Conservation (phyloP, 1,284 basidiomycete species). For the Cerioporus squamosus region DNA sequence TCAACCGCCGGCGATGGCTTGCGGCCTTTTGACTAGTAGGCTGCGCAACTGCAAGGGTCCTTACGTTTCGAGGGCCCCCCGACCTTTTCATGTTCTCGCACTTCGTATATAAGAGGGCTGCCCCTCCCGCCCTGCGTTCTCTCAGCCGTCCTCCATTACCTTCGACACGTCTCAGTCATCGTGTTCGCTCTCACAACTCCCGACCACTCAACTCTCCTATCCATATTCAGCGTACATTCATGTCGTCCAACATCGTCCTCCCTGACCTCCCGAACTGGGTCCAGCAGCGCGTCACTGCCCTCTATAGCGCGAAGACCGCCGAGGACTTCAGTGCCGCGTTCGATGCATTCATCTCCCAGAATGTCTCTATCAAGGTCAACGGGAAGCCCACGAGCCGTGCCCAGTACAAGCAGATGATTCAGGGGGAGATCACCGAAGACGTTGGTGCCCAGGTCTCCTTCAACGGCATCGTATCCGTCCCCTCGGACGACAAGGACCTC, state of each 20-base stretch:
- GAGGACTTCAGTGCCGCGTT: slow-evolving; percentile 29
- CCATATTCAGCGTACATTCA: slow-evolving; percentile 2
- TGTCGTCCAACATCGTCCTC: slow-evolving; percentile 33
- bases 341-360: slow-evolving; percentile 36
- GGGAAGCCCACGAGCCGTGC: slow-evolving; percentile 31
- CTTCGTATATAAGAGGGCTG: not conserved
- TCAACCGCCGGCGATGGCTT: too few species aligned
- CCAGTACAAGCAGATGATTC: slow-evolving; percentile 30
- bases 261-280: slow-evolving; percentile 42
- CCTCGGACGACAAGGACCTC: slow-evolving; percentile 9
- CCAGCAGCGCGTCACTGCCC: slow-evolving; percentile 33
- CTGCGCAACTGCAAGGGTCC: too few species aligned
- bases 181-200: not conserved
- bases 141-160: not conserved
- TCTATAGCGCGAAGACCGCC: slow-evolving; percentile 37
- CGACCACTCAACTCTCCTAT: not conserved
- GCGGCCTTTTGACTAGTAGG: too few species aligned
- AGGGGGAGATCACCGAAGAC: slow-evolving; percentile 25
- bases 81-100: not conserved
- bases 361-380: slow-evolving; percentile 39
- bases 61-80: too few species aligned
- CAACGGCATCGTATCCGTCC: slow-evolving; percentile 27
- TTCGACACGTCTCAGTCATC: not conserved
- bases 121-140: not conserved
- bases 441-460: slow-evolving; percentile 25